These are phyloP conservation scores for Nothopassalora personata DNA, from an alignment of 2,329 filamentous ascomycete species.

Conservation along the genomic window DNA sequence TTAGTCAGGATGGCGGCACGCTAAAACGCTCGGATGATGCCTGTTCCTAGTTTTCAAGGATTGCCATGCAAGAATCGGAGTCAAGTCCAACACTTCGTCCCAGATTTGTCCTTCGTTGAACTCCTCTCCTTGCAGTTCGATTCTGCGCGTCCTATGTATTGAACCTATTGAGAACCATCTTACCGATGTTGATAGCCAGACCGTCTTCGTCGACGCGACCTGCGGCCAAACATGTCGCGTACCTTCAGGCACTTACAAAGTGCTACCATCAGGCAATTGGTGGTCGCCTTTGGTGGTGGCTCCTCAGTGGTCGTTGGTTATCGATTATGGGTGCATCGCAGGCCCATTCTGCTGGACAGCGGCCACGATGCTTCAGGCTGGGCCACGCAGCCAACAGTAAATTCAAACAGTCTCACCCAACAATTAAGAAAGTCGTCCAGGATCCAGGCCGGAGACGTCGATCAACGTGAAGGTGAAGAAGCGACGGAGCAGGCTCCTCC, in stretches of 20 bases:
- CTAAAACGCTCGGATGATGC: neutral
- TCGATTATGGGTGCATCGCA: conserved; percentile 11
- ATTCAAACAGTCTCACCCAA: neutral
- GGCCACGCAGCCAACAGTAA: neutral
- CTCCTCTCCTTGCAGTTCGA: neutral
- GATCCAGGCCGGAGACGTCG: neutral
- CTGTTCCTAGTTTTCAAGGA: conserved; percentile 4
- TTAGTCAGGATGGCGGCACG: neutral
- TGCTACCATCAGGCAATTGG: conserved; percentile 8
- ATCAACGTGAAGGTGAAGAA: neutral
- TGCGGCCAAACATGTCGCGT: conserved; percentile 16
- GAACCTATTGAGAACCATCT: neutral
- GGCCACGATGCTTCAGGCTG: neutral
- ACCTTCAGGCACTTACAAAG: conserved; percentile 4
- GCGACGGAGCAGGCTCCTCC: conserved; percentile 18
- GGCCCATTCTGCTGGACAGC: conserved; percentile 17
- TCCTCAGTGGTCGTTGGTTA: conserved; percentile 14
- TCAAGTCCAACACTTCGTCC: neutral
- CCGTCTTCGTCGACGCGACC: conserved; percentile 6
- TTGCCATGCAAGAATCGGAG: conserved; percentile 1
- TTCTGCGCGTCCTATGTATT: neutral
- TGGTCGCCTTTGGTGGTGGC: conserved; percentile 11
- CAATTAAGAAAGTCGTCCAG: conserved; percentile 4
- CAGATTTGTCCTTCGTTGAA: neutral
- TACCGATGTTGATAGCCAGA: neutral